Percentiles rank a stretch among this genome's conserved stretches.
phyloP scores from a whole-genome alignment of 257 asterid species.

The Lycium ferocissimum region DNA sequence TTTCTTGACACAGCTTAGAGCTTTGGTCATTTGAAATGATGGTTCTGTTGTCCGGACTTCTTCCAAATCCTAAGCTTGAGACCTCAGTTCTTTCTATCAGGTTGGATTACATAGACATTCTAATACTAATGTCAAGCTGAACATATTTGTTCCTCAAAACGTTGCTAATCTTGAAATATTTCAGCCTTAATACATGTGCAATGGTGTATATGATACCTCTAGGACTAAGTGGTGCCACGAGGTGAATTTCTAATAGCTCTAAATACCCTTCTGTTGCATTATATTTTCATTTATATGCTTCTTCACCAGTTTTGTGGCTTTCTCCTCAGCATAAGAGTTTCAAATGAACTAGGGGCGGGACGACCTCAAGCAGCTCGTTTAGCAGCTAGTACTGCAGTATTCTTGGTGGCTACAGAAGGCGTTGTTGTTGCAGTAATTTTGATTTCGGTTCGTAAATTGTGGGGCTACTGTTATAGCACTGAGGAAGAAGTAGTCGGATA shows the following conservation, averaged over 20 bases:
- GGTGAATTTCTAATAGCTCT: slow-evolving; percentile 36
- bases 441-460: slow-evolving; percentile 51
- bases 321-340: slow-evolving; percentile 52
- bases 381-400: slow-evolving; percentile 55
- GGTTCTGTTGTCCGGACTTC: slow-evolving; percentile 79
- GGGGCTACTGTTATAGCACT: slow-evolving; percentile 71
- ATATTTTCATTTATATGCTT: not conserved
- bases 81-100: slow-evolving; percentile 77
- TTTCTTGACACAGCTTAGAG: slow-evolving; percentile 58
- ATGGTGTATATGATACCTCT: slow-evolving; percentile 74
- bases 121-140: too few relatives aligned
- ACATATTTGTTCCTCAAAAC: too few relatives aligned
- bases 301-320: not conserved
- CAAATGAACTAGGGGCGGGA: slow-evolving; percentile 73
- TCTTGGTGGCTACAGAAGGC: slow-evolving; percentile 57
- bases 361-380: slow-evolving; percentile 59
- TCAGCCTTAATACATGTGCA: slow-evolving; percentile 60
- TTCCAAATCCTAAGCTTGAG: slow-evolving; percentile 74
- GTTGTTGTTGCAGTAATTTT: slow-evolving; percentile 48
- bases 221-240: slow-evolving; percentile 70
- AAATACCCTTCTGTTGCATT: not conserved
- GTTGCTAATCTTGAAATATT: too few relatives aligned
- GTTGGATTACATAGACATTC: slow-evolving; percentile 26
- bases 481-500: slow-evolving; percentile 52
- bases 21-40: slow-evolving; percentile 77